Evolutionary conservation across 352 stramenopile species (phyloP), one percentile per base, ranked within the genome.

Genomic region (Phytophthora colocasiae): DNA sequence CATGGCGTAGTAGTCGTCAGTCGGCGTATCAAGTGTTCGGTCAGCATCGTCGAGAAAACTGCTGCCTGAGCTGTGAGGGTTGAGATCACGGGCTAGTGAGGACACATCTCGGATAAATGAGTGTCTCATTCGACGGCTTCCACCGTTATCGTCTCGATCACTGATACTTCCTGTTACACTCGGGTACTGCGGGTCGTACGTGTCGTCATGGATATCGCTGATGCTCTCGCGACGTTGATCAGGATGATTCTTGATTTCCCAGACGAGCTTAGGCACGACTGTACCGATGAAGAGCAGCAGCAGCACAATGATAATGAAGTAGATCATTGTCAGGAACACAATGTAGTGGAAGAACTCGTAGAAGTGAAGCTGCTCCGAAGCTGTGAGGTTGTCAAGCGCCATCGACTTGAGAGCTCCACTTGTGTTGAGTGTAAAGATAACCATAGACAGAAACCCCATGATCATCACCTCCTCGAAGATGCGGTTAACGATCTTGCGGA

Each of bases 321-420:
- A 96, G 52, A 96, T 92, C 78, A 93, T 93, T 6, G 86, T 94
- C 17, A 96, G 74, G 59, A 96, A 96, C 43, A 96, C 85, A 29
- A 96, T 82, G 55, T 96, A 96, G 78, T 96, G 88, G 77, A 96
- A 96, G 54, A 96, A 95, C 66, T 96, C 88, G 73, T 93, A 92
- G 53, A 96, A 91, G 60, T 95, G 88, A 12, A 96, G 84, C 52
- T 90, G 81, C 53, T 93, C 83, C 1, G 70, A 71, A 4, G 58
- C 51, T 3, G 83, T 81, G 39, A 96, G 77, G 0, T 75, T 40
- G 44, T 84, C 68, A 9, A 81, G 55, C 19, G 76, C 66, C 6
- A 93, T 75, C 14, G 80, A 77, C 49, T 77, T 69, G 55, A 95
- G 73, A 24, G 85, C 71, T 9, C 86, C 88, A 47, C 81, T 93